Evolutionary conservation across 805 yeast species (phyloP), one percentile per base, ranked within the genome.

Genomic region (Myxozyma neglecta): DNA sequence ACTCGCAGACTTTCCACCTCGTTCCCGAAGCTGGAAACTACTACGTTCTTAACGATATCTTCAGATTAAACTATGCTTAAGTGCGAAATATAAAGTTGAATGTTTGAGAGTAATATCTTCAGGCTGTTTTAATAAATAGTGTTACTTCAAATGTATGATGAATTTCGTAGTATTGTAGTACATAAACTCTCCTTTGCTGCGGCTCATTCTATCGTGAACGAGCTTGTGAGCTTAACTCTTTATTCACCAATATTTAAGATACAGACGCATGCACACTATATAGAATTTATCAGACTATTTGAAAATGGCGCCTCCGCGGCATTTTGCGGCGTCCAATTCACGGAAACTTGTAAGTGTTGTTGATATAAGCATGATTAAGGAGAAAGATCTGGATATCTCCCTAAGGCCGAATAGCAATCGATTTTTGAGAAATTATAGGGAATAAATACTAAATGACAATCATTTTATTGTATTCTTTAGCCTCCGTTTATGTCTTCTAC

Each of bases 1-100:
- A 92, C 79, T 90, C 98, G 37, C 99, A 94, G 80, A 96, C 90
- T 52, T 94, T 94, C 86, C 98, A 94, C 75, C 85, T 94, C 79
- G 87, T 91, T 66, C 97, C 97, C 68, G 99, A 94, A 62, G 90
- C 88, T 56, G 84, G 83, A 73, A 88, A 96, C 37, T 94, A 92
- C 82, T 94, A 86, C 73, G 98, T 94, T 63, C 89, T 90, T 80
- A 94, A 94, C 79, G 99, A 94, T 75, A 90, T 94, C 69, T 94
- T 94, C 85, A 89, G 98, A 81, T 85, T 94, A 76, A 90, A 90
- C 81, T 90, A 70, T 56, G 63, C 67, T 7, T 64, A 55, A 46
- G 3, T 10, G 18, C 18, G 10, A n/a, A 39, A 39, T 24, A 24
- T 24, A 24, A 24, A 24, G 29, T 5, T 24, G 29, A 24, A 5